phyloP scores from a whole-genome alignment of 305 asterid genomes.

The Fraxinus velutina region DNA sequence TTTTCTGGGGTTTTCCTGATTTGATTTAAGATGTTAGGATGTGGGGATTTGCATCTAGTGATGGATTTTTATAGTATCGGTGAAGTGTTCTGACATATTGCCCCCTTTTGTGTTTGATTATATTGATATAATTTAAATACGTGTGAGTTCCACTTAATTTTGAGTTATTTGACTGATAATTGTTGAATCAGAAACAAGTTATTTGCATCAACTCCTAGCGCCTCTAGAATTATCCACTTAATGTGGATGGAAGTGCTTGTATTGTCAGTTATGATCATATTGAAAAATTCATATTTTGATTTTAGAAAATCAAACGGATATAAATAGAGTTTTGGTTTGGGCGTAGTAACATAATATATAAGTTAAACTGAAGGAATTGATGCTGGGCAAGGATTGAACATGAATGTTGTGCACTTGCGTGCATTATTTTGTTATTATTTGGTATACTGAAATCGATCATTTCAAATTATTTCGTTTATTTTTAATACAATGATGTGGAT shows the following conservation, averaged over 20 bases:
- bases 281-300: background rate
- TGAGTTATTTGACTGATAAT: background rate
- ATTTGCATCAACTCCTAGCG: background rate
- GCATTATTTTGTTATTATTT: slow-evolving; percentile 2
- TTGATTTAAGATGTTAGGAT: slow-evolving; percentile 14
- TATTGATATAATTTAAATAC: slow-evolving; percentile 14
- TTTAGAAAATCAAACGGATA: background rate
- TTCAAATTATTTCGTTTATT: background rate
- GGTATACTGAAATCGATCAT: background rate
- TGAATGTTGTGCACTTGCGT: slow-evolving; percentile 10
- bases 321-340: slow-evolving; percentile 1
- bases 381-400: slow-evolving; percentile 10
- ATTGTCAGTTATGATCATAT: background rate
- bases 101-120: slow-evolving; percentile 21
- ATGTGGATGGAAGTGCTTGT: slow-evolving; percentile 3
- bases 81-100: background rate
- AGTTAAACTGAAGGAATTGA: background rate
- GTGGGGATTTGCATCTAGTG: background rate
- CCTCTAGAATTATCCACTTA: slow-evolving; percentile 19
- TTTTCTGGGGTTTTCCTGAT: slow-evolving; percentile 1
- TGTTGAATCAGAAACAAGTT: background rate
- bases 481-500: background rate
- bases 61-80: background rate
- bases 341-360: background rate
- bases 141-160: slow-evolving; percentile 25